Evolutionary conservation across 1,284 basidiomycete genomes (phyloP).

Genomic region (Apiotrichum siamense): DNA sequence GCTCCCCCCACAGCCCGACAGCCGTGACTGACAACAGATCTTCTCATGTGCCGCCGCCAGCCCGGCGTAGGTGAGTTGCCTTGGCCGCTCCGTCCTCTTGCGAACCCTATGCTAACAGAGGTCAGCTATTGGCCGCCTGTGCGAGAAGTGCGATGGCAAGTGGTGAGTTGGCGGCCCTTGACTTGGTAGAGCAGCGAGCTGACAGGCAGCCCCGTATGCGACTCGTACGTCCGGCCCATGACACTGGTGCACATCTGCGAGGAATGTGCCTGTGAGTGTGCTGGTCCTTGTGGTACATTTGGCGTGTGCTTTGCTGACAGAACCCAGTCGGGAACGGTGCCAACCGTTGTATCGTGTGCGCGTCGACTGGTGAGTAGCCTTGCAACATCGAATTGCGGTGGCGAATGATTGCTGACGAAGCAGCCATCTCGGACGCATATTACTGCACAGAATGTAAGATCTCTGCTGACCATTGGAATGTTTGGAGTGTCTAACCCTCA

Average conservation of each 20-base stretch:
- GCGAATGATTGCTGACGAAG: not conserved
- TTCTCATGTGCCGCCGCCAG: slow-evolving; percentile 94
- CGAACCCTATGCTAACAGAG: not conserved
- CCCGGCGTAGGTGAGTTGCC: slow-evolving; percentile 84
- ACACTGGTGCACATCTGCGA: slow-evolving; percentile 97
- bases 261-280: slow-evolving; percentile 78
- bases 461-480: no score
- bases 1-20: not conserved
- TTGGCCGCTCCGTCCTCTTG: no score
- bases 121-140: slow-evolving; percentile 90
- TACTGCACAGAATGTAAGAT: slow-evolving; percentile 90
- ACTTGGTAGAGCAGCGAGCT: not conserved
- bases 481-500: not conserved
- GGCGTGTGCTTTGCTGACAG: slow-evolving; percentile 4
- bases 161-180: slow-evolving; percentile 60
- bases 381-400: not conserved
- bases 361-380: slow-evolving; percentile 66
- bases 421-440: slow-evolving; percentile 94
- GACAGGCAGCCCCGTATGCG: slow-evolving; percentile 82
- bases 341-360: slow-evolving; percentile 94
- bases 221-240: slow-evolving; percentile 97
- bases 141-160: slow-evolving; percentile 99
- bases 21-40: slow-evolving; percentile 53
- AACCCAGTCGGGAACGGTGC: slow-evolving; percentile 79
- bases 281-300: slow-evolving; percentile 3